Conservation (phyloP, 805 yeast genomes). For the Myxozyma kluyveri region DNA sequence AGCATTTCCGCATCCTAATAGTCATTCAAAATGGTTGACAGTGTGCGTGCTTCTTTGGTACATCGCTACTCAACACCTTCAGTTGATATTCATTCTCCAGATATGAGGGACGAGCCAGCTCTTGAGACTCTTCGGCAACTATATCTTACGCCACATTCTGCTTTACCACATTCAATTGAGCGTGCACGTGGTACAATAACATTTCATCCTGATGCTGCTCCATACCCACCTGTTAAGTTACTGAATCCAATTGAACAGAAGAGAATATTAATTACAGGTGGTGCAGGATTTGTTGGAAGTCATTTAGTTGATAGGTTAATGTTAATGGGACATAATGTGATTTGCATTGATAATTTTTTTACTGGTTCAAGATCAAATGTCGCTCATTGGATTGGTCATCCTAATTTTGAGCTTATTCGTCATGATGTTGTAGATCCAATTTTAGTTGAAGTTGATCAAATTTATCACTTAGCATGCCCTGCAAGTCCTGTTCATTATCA, state of each 20-base stretch:
- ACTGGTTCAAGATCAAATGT: constrained; percentile 34
- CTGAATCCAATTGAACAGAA: constrained; percentile 34
- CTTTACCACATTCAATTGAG: constrained; percentile 18
- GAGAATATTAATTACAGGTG: constrained; percentile 34
- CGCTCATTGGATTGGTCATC: constrained; percentile 36
- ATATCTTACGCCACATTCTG: constrained; percentile 26
- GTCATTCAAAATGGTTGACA: constrained; percentile 17
- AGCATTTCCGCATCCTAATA: background rate
- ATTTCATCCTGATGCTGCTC: constrained; percentile 20
- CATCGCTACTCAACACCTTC: constrained; percentile 17
- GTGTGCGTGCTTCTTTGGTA: constrained; percentile 21
- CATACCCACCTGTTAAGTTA: constrained; percentile 31
- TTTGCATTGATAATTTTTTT: constrained; percentile 34
- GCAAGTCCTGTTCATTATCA: constrained; percentile 36
- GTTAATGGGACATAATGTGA: constrained; percentile 35
- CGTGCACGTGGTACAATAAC: constrained; percentile 20
- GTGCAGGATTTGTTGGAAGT: constrained; percentile 36
- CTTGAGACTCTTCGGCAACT: constrained; percentile 18
- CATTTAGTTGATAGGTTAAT: constrained; percentile 34
- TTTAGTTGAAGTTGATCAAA: constrained; percentile 34
- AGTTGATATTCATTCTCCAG: background rate
- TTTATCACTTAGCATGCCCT: constrained; percentile 35
- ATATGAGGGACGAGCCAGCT: constrained; percentile 1
- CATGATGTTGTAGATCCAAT: constrained; percentile 36
- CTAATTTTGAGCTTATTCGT: constrained; percentile 34